Evolutionary conservation across 108 stramenopile species (phyloP).

Genomic region (Stephanodiscus triporus): DNA sequence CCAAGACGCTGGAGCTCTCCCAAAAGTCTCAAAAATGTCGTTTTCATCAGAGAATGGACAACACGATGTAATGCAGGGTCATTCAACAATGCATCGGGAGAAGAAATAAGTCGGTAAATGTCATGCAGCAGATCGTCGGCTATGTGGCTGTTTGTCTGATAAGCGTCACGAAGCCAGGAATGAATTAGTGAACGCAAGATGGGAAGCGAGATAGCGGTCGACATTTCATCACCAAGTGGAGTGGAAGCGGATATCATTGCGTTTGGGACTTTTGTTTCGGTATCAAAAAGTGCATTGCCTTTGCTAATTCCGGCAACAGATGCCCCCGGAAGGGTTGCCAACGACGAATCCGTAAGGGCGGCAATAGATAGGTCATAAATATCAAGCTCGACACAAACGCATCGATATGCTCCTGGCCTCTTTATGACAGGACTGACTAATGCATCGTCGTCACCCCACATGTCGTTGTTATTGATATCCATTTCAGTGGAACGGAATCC

Average conservation of each 20-base stretch:
- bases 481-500: constrained; percentile 33
- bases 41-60: constrained; percentile 87
- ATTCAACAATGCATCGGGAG: constrained; percentile 83
- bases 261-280: constrained; percentile 30
- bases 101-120: constrained; percentile 91
- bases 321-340: constrained; percentile 31
- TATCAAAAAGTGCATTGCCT: constrained; percentile 39
- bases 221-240: constrained; percentile 89
- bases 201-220: constrained; percentile 75
- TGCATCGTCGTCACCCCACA: constrained; percentile 86
- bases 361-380: constrained; percentile 92
- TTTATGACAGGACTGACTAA: constrained; percentile 80
- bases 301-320: constrained; percentile 39
- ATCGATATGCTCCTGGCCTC: constrained; percentile 88
- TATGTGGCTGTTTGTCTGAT: constrained; percentile 58
- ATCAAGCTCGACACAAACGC: constrained; percentile 93
- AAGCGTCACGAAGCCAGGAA: constrained; percentile 89
- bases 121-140: constrained; percentile 91
- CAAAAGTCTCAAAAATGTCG: constrained; percentile 88
- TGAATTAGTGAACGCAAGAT: constrained; percentile 84
- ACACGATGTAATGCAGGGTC: constrained; percentile 94
- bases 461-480: constrained; percentile 53
- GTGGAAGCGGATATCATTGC: constrained; percentile 42
- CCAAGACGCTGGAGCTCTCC: constrained; percentile 95
- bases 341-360: constrained; percentile 70